These are phyloP conservation scores for Imleria badia DNA, from an alignment of 768 basidiomycete species.

Conservation along the genomic window DNA sequence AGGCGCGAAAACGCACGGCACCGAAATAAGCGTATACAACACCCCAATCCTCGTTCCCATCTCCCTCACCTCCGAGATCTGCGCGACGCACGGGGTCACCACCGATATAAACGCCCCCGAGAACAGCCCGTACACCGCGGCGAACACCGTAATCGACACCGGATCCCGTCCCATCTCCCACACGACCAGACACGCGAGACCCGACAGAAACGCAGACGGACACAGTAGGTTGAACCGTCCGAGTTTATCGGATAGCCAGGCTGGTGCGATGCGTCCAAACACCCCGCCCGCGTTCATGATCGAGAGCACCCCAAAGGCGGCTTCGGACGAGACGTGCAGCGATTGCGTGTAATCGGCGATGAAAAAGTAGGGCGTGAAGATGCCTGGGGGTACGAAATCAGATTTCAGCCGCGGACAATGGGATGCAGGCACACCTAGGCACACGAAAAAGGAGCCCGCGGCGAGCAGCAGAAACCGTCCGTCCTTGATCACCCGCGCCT, in stretches of 20 bases:
- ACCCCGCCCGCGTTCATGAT: constrained; percentile 70
- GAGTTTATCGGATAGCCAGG: constrained; percentile 60
- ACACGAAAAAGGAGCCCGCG: constrained; percentile 55
- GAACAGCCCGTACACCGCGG: constrained; percentile 59
- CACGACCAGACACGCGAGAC: constrained; percentile 54
- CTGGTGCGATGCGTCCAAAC: constrained; percentile 62
- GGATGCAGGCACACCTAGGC: constrained; percentile 48
- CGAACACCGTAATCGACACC: constrained; percentile 47
- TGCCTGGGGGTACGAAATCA: constrained; percentile 42
- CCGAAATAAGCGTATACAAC: constrained; percentile 62
- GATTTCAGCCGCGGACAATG: too few species aligned
- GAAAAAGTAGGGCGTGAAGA: constrained; percentile 74
- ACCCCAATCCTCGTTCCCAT: constrained; percentile 65
- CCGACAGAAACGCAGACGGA: constrained; percentile 61
- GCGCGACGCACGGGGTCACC: constrained; percentile 64
- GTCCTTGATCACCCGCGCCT: constrained; percentile 42
- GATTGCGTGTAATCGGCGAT: constrained; percentile 58
- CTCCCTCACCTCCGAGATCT: constrained; percentile 57
- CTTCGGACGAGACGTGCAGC: constrained; percentile 34
- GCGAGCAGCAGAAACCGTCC: constrained; percentile 51
- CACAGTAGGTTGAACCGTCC: constrained; percentile 68
- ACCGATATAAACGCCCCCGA: constrained; percentile 70
- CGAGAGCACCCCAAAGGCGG: constrained; percentile 57
- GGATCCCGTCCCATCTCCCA: constrained; percentile 52
- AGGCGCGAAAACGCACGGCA: constrained; percentile 66